Evolutionary conservation across 2,329 filamentous ascomycete species (phyloP).

Genomic region (Fusarium hainanense): DNA sequence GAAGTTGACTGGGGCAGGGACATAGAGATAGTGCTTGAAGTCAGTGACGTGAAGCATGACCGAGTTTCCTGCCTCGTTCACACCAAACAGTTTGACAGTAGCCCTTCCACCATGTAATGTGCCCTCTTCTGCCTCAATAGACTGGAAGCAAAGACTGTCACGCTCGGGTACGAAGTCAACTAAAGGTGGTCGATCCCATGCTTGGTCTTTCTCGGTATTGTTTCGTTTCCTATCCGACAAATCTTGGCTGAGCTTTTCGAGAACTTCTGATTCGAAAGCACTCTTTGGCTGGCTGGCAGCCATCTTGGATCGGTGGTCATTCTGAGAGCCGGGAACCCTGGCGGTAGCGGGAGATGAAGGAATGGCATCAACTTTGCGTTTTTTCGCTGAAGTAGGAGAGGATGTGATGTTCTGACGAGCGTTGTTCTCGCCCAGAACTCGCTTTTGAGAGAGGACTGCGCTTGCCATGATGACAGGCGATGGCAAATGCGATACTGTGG

Average conservation of each 20-base stretch:
- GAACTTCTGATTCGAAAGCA: slow-evolving; percentile 90
- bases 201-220: slow-evolving; percentile 92
- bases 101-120: slow-evolving; percentile 79
- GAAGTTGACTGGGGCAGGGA: slow-evolving; percentile 88
- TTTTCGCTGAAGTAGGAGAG: slow-evolving; percentile 74
- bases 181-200: slow-evolving; percentile 78
- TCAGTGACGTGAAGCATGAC: slow-evolving; percentile 94
- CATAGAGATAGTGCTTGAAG: slow-evolving; percentile 96
- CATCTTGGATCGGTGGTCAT: slow-evolving; percentile 67
- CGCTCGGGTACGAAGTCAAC: slow-evolving; percentile 64
- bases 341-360: slow-evolving; percentile 65
- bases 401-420: slow-evolving; percentile 70
- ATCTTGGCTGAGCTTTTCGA: slow-evolving; percentile 96
- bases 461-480: slow-evolving; percentile 58
- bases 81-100: slow-evolving; percentile 91
- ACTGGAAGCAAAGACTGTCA: slow-evolving; percentile 87
- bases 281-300: slow-evolving; percentile 86
- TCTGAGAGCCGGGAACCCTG: slow-evolving; percentile 72
- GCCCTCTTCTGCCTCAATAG: slow-evolving; percentile 95
- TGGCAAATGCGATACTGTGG: slow-evolving; percentile 20
- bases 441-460: slow-evolving; percentile 73
- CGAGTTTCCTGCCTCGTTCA: slow-evolving; percentile 85
- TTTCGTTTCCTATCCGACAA: slow-evolving; percentile 85
- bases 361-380: slow-evolving; percentile 79
- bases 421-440: slow-evolving; percentile 76